Evolutionary conservation across 208 protist genomes (phyloP).

Genomic region (Wallacemonas sp.): DNA sequence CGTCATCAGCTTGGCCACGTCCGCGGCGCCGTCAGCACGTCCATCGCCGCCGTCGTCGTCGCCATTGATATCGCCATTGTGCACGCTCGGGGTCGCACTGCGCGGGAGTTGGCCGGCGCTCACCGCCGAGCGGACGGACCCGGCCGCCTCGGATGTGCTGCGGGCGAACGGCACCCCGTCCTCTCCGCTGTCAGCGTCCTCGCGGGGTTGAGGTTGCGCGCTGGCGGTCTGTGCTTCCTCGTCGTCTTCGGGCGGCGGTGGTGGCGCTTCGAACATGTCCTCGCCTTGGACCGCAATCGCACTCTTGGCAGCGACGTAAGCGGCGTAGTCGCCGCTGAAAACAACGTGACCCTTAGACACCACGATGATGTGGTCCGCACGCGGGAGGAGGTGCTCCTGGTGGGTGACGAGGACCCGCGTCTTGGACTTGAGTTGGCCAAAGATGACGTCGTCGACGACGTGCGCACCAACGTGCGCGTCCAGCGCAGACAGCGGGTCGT

Average conservation of each 20-base stretch:
- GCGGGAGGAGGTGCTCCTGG: slow-evolving; percentile 87
- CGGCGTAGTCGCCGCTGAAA: slow-evolving; percentile 41
- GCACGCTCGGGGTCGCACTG: slow-evolving; percentile 3
- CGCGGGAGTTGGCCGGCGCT: background rate
- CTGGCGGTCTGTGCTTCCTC: no score
- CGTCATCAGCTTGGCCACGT: slow-evolving; percentile 40
- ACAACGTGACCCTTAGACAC: slow-evolving; percentile 61
- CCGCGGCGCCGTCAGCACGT: background rate
- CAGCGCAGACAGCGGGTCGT: slow-evolving; percentile 93
- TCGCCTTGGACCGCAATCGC: background rate
- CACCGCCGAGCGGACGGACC: background rate
- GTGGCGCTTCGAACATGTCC: background rate
- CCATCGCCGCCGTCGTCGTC: background rate
- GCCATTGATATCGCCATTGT: slow-evolving; percentile 1
- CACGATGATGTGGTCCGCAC: slow-evolving; percentile 86
- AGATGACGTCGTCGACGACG: slow-evolving; percentile 48
- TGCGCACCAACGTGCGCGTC: slow-evolving; percentile 83
- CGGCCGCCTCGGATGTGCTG: background rate
- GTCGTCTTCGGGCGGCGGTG: no score
- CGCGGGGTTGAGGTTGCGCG: no score
- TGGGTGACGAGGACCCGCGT: slow-evolving; percentile 95
- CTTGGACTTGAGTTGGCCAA: slow-evolving; percentile 66
- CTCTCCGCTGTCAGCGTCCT: no score
- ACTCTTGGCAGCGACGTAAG: slow-evolving; percentile 28
- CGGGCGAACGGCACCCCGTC: background rate